Conservation (phyloP, 495 filamentous ascomycete species). For the Cetradonia linearis region DNA sequence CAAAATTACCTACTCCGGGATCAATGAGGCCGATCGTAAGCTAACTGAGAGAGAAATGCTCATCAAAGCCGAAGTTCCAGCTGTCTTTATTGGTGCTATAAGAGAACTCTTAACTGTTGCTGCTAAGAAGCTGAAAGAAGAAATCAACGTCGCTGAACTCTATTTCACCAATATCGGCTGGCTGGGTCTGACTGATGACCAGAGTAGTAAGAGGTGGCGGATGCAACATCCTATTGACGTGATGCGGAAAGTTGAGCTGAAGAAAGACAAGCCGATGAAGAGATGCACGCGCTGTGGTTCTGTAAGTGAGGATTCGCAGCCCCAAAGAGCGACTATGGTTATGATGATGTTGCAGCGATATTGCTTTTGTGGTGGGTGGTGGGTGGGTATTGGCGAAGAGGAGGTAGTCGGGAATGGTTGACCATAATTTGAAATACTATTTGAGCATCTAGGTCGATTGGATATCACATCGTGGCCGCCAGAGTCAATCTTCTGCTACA, state of each 20-base stretch:
- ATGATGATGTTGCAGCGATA: constrained; percentile 13
- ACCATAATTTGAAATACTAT: not conserved
- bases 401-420: not conserved
- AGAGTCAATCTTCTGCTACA: not conserved
- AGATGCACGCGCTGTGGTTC: constrained; percentile 51
- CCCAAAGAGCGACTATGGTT: constrained; percentile 7
- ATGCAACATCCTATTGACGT: constrained; percentile 35
- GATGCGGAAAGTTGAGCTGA: constrained; percentile 32
- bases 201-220: constrained; percentile 32
- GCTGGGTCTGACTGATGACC: constrained; percentile 39
- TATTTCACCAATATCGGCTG: constrained; percentile 41
- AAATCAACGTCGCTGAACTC: constrained; percentile 41
- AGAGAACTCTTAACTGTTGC: constrained; percentile 37
- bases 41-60: constrained; percentile 41
- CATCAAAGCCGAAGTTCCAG: constrained; percentile 37
- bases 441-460: not conserved
- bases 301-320: constrained; percentile 51
- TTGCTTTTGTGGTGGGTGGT: constrained; percentile 24
- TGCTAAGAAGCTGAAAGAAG: constrained; percentile 31
- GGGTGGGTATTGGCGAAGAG: constrained; percentile 20
- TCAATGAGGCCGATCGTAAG: constrained; percentile 39
- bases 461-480: not conserved
- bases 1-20: constrained; percentile 38
- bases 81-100: constrained; percentile 35
- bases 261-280: constrained; percentile 27